Evolutionary conservation across 202 grass and related monocot species (phyloP), one percentile per base, ranked within the genome.

Genomic region (Hordeum pubiflorum): DNA sequence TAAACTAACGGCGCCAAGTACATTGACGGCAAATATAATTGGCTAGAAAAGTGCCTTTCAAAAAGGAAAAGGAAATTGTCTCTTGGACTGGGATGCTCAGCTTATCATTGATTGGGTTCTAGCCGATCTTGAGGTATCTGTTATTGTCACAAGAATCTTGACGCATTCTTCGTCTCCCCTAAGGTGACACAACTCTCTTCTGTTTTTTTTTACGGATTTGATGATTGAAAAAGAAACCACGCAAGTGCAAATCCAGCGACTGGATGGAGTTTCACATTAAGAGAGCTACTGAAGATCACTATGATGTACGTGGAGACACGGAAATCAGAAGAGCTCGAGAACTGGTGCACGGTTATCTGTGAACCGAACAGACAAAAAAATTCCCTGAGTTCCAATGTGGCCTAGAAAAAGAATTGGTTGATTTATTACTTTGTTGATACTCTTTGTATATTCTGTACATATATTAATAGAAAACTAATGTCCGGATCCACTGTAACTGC

Each of bases 41-140:
- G 66, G 21, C 43, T 74, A 44, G 18, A 44, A 44, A 66, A 4
- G 36, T 13, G 6, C 36, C 14, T 57, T 34, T 32, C 4, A 72
- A 72, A 63, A 82, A 50, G 56, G 7, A 56, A 14, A 18, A 23
- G 32, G 5, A 41, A 57, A 65, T n/a, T 79, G 32, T 24, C 7
- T 55, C 23, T 26, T 74, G 17, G 76, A 79, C 80, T 58, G 64
- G 69, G 69, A 80, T 74, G 44, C 59, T 23, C 27, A 5, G 59
- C 13, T 48, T 50, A 37, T 65, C 46, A 27, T 33, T 86, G 77
- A 68, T 86, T 68, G 69, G 4, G 36, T 66, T 64, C 59, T 58
- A 66, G 59, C 20, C 59, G 50, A 38, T 60, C 71, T 29, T 60
- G 39, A 68, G 27, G 62, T 80, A 86, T 48, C 13, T 34, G 31